Base-by-base conservation (phyloP, 495 filamentous ascomycete species). In the Penicillium daleae region DNA sequence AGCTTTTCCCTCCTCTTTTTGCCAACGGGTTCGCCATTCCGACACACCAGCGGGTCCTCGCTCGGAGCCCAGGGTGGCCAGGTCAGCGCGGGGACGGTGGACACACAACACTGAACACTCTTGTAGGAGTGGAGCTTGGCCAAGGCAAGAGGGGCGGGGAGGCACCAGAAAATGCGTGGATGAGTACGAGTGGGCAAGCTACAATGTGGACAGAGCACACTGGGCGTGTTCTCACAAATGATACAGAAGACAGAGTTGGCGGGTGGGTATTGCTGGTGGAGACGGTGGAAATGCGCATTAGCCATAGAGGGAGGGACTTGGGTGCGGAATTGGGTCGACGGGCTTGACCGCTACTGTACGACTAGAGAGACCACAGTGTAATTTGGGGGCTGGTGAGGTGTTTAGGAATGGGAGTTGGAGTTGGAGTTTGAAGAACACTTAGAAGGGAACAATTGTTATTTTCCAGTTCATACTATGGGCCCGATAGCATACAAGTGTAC, bases 61-160 rank as follows among this genome's bases (percentile, higher is more conserved):
- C 57, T 59, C 29, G 44, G 57, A 39, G 31, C 58, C 26, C 50
- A 57, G 52, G 68, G 54, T 56, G 64, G 76, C 74, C 76, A 78
- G 68, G 74, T 77, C 76, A 77, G 72, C 72, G 75, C 71, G 74
- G 75, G 73, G 75, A 60, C 65, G 33, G 32, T n/a, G n/a, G n/a
- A n/a, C n/a, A n/a, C n/a, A n/a, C n/a, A n/a, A n/a, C n/a, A n/a
- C n/a, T n/a, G n/a, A n/a, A 27, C 53, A 35, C 31, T n/a, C 29
- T 4, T 31, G 29, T 3, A 31, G n/a, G 5, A 39, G 57, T 64
- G 62, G 62, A 64, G 48, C 42, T 50, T 50, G 46, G 46, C 61
- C n/a, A n/a, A n/a, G n/a, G n/a, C n/a, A n/a, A 37, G 46, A 42
- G 44, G 19, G 21, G 42, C 12, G 40, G n/a, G n/a, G n/a, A n/a